Evolutionary conservation across 2,329 filamentous ascomycete genomes (phyloP).

Genomic region (Zalaria obscura): DNA sequence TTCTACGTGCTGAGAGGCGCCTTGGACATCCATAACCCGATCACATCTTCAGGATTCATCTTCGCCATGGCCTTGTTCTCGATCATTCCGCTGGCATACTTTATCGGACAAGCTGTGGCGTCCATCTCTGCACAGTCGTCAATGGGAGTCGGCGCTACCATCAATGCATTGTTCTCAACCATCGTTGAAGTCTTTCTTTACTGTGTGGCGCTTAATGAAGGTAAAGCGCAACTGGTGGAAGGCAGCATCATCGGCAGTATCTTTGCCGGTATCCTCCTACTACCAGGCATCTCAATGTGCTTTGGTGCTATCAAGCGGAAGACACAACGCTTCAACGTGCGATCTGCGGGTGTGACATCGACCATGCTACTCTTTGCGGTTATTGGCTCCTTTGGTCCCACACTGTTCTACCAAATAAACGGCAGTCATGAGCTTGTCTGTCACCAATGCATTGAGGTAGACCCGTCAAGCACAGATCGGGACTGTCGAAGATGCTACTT

Average conservation of each 20-base stretch:
- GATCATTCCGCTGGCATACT: constrained; percentile 93
- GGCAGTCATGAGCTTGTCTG: constrained; percentile 94
- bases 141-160: constrained; percentile 91
- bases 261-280: constrained; percentile 87
- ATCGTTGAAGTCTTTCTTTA: constrained; percentile 96
- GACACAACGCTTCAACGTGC: constrained; percentile 95
- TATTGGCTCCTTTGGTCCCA: constrained; percentile 88
- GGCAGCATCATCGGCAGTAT: constrained; percentile 97
- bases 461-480: constrained; percentile 34
- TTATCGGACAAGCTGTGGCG: constrained; percentile 94
- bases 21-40: constrained; percentile 53
- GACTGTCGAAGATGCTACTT: constrained; percentile 94
- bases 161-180: constrained; percentile 97
- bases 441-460: constrained; percentile 40
- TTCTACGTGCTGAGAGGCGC: constrained; percentile 63
- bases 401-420: constrained; percentile 96
- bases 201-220: constrained; percentile 82
- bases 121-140: constrained; percentile 98
- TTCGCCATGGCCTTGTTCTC: constrained; percentile 76
- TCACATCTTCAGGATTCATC: constrained; percentile 74
- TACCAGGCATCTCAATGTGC: constrained; percentile 95
- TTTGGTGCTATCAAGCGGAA: constrained; percentile 96
- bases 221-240: constrained; percentile 85
- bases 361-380: constrained; percentile 96
- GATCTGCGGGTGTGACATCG: constrained; percentile 88